These are phyloP conservation scores for Vachellia pachyceras DNA, from an alignment of 306 rosid species.

Conservation along the genomic window DNA sequence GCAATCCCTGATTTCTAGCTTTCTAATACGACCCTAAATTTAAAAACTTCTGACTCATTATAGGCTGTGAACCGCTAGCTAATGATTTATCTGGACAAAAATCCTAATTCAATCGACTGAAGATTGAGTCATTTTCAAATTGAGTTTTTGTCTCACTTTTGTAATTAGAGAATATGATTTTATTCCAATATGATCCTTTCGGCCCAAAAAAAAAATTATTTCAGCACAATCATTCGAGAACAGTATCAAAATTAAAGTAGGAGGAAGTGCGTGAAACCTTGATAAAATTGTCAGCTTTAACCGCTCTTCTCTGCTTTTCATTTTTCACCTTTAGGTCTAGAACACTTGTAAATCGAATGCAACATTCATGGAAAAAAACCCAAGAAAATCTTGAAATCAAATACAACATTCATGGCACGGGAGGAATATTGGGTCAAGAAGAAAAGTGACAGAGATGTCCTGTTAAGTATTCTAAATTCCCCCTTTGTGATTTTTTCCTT, in stretches of 20 bases:
- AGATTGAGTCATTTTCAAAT: background rate
- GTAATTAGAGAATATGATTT: background rate
- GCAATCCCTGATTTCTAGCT: slow-evolving; percentile 6
- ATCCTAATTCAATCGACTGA: background rate
- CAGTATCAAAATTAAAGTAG: background rate
- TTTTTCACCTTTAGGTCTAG: background rate
- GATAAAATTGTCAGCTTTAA: background rate
- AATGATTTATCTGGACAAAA: background rate
- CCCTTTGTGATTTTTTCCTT: background rate
- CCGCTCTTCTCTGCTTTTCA: slow-evolving; percentile 1
- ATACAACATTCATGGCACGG: background rate
- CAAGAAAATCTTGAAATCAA: background rate
- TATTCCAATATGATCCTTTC: background rate
- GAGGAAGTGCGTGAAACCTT: background rate
- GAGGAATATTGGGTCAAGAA: background rate
- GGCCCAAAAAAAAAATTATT: background rate
- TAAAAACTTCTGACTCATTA: background rate
- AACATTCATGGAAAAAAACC: too few relatives aligned
- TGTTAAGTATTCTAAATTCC: background rate
- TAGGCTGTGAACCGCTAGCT: background rate
- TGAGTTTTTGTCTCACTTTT: background rate
- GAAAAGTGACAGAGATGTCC: background rate
- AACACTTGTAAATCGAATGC: slow-evolving; percentile 1
- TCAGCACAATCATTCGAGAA: background rate
- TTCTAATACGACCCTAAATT: background rate